Evolutionary conservation across 164 flowering plant species (phyloP), one percentile per base, ranked within the genome.

Genomic region (Magnolia officinalis): DNA sequence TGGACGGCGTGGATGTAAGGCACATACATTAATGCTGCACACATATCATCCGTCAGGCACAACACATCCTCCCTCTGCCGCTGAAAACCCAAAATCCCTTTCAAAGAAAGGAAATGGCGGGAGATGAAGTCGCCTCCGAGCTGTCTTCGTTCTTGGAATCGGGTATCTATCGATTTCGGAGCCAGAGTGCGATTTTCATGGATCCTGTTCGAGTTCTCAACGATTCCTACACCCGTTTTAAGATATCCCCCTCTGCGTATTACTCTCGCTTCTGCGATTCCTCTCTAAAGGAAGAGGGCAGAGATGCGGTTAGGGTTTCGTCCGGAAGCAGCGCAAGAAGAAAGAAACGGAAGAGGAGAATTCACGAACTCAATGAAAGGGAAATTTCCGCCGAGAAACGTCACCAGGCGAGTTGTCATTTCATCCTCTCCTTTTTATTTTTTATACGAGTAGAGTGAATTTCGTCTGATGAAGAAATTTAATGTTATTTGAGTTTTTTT

Each of bases 181-280:
- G 78, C 72, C 77, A 89, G 10, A 82, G 80, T 37, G 87, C 82
- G 5, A 75, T 88, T 1, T 93, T 95, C 79, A 75, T 95, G 4
- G 98, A 94, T 74, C 94, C 99, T 6, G 95, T 92, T 78, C 94
- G 94, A 2, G 79, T 94, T 66, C 91, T 91, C 64, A 91, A 91
- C 78, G 86, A 84, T 19, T 88, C 86, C 13, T 92, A 91, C 85
- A 74, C 93, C 50, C 87, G 88, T 52, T 90, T 87, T 72, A 81
- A 83, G 86, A 88, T 91, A 76, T 92, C 94, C 65, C 88, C 93
- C 16, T 83, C 92, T 18, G 70, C 82, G 1, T 96, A 96, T 82
- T 96, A 96, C 85, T 82, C 91, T 50, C 98, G 99, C n/a, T 90
- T 87, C 83, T 89, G 90, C 82, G 77, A 81, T 29, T 37, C 81